These are phyloP conservation scores for Gastrolobium villosum DNA, from an alignment of 306 rosid genomes.

Conservation along the genomic window DNA sequence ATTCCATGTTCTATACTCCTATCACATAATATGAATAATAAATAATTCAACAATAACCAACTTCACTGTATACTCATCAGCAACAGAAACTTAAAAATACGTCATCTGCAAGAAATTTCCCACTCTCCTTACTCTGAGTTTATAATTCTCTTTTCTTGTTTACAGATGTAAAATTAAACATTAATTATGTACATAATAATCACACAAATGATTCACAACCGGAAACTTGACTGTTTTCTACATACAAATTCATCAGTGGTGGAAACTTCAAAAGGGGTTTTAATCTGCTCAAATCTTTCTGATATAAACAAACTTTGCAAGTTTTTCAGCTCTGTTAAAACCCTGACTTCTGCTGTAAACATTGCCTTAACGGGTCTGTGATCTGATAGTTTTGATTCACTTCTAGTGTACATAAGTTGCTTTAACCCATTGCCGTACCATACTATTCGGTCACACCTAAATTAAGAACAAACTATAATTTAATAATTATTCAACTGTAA, in stretches of 20 bases:
- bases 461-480: slow-evolving; percentile 5
- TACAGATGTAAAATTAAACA: slow-evolving; percentile 26
- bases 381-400: slow-evolving; percentile 79
- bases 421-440: slow-evolving; percentile 77
- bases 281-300: slow-evolving; percentile 59
- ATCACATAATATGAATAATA: slow-evolving; percentile 23
- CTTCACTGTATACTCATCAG: slow-evolving; percentile 57
- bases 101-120: slow-evolving; percentile 20
- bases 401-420: slow-evolving; percentile 72
- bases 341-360: slow-evolving; percentile 63
- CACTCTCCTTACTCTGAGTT: slow-evolving; percentile 1
- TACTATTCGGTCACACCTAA: slow-evolving; percentile 91
- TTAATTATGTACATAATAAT: slow-evolving; percentile 30
- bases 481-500: not conserved
- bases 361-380: slow-evolving; percentile 88
- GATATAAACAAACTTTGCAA: slow-evolving; percentile 61
- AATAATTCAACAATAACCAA: slow-evolving; percentile 45
- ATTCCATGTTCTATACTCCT: not conserved
- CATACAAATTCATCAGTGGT: slow-evolving; percentile 51
- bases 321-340: slow-evolving; percentile 36
- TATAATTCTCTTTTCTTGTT: not conserved
- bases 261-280: slow-evolving; percentile 61
- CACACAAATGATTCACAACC: slow-evolving; percentile 43
- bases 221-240: slow-evolving; percentile 57
- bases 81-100: slow-evolving; percentile 39